Base-by-base conservation (phyloP, 495 filamentous ascomycete species). In the Terfezia claveryi region DNA sequence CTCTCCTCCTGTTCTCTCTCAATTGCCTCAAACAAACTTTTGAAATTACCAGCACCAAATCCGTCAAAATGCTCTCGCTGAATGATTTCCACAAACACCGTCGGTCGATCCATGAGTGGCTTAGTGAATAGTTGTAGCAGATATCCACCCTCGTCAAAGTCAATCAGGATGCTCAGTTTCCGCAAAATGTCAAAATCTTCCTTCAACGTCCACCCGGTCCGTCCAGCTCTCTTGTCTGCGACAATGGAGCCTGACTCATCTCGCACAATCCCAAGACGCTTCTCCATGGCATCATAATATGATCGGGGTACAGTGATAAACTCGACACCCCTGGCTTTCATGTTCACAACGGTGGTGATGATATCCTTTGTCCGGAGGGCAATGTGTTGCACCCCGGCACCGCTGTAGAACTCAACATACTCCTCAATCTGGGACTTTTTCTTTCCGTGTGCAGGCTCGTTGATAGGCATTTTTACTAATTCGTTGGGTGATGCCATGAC, bases 41-140 rank as follows among this genome's bases (percentile, higher is more conserved):
- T 93, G 71, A 94, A 93, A 64, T 94, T 94, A n/a, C 87, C 87
- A 2, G 86, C 88, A 4, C 87, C 86, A 60, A 94, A 94, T 0
- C 88, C 88, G 10, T 78, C 74, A 67, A 94, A 94, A 57, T 86
- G 79, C 58, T 86, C 77, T 38, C 86, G 71, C 68, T 94, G 83
- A 61, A 94, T 94, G 57, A 94, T 87, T 74, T 94, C 88, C 55
- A 94, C 76, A 66, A 94, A 94, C 0, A 94, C 86, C 1, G 87
- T 94, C 4, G 88, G 88, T 0, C 88, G 77, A 66, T 94, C 87
- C 79, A 94, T 82, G 52, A 95, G 58, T 55, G 85, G 87, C 77
- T 88, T 88, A 11, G 86, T 93, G 64, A 94, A 94, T 11, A 94
- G 69, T 69, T 87, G 84, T 46, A 89, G 64, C 37, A 93, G 66